phyloP scores from a whole-genome alignment of 1,284 basidiomycete genomes.

The Cryptococcus sp. region DNA sequence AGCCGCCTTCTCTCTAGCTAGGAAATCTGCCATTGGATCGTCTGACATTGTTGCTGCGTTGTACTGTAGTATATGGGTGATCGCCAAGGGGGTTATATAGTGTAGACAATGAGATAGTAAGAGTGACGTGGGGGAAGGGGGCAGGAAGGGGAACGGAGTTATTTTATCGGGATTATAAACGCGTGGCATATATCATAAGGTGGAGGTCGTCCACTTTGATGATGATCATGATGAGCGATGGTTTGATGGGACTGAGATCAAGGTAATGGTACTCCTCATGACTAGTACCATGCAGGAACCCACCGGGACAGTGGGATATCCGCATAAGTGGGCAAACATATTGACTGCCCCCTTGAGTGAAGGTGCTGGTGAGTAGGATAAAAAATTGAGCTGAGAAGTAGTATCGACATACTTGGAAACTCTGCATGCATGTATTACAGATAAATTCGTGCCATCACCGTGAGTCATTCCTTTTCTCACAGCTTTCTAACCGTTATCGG shows the following conservation, averaged over 20 bases:
- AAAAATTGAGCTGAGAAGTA: neutral
- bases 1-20: slow-evolving; percentile 46
- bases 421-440: slow-evolving; percentile 1
- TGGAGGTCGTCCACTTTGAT: neutral
- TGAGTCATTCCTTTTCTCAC: neutral
- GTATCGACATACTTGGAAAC: slow-evolving; percentile 5
- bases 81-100: slow-evolving; percentile 1
- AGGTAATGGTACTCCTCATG: no score
- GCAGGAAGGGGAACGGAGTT: neutral
- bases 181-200: neutral
- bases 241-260: neutral
- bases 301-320: neutral
- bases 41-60: slow-evolving; percentile 39
- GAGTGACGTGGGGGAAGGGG: neutral
- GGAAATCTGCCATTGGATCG: slow-evolving; percentile 49
- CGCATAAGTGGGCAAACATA: slow-evolving; percentile 2
- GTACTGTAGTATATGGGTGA: no score
- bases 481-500: neutral
- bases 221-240: neutral
- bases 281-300: no score
- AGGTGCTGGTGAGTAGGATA: slow-evolving; percentile 5
- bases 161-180: neutral
- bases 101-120: slow-evolving; percentile 2
- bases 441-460: slow-evolving; percentile 7
- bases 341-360: slow-evolving; percentile 12